phyloP scores from a whole-genome alignment of 345 rosid species.

The Angophora floribunda region DNA sequence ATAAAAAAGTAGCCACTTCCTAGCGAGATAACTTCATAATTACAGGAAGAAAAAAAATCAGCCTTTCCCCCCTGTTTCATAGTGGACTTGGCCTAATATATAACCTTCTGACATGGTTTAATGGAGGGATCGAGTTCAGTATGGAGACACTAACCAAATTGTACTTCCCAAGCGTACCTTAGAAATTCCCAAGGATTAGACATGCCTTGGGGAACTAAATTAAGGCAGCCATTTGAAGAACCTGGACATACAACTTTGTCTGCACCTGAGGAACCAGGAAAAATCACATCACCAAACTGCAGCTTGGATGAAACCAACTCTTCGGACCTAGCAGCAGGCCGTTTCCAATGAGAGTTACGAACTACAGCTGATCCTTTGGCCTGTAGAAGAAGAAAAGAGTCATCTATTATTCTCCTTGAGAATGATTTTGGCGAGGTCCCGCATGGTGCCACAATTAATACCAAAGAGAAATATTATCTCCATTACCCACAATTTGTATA shows the following conservation, averaged over 20 bases:
- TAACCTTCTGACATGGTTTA: neutral
- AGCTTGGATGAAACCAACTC: neutral
- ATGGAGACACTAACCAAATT: neutral
- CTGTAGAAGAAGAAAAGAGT: neutral
- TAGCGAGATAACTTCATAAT: neutral
- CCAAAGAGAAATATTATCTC: no score
- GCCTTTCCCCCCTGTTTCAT: neutral
- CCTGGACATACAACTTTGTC: no score
- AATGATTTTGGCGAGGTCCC: neutral
- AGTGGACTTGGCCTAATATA: accelerated
- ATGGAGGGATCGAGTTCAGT: neutral
- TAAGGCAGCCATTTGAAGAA: no score
- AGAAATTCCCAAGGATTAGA: no score
- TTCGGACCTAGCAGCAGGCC: neutral
- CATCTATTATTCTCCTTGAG: neutral
- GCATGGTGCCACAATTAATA: no score
- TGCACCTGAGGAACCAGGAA: no score
- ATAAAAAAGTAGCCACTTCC: neutral
- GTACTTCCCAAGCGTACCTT: neutral
- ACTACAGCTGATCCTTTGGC: neutral
- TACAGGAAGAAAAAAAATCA: neutral
- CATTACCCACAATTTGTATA: no score
- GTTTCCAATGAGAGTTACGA: neutral
- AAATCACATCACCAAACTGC: no score
- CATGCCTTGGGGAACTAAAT: no score